Conservation (phyloP, 2,329 filamentous ascomycete species). For the Diaporthe ilicicola region DNA sequence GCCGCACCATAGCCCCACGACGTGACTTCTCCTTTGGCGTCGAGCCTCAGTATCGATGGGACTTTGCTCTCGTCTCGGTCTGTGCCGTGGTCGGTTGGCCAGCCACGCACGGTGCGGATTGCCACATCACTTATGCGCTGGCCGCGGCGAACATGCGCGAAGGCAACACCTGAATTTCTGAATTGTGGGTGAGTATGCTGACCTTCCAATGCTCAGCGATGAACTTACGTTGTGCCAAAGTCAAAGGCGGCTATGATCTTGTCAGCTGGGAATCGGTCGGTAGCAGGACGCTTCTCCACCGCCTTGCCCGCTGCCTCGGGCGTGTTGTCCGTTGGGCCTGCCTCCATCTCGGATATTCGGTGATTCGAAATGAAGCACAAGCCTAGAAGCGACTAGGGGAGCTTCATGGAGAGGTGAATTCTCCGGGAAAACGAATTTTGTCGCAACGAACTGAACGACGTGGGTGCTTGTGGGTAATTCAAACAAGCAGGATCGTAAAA, state of each 20-base stretch:
- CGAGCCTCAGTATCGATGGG: neutral
- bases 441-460: no score
- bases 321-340: no score
- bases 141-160: no score
- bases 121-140: neutral
- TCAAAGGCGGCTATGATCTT: neutral
- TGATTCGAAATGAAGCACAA: no score
- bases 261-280: neutral
- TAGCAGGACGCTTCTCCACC: neutral
- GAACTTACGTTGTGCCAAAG: neutral
- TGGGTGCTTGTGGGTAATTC: no score
- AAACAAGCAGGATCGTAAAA: no score
- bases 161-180: neutral
- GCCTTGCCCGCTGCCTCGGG: neutral
- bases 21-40: fast-evolving
- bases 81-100: neutral
- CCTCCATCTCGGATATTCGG: no score
- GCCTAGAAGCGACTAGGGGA: no score
- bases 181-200: neutral
- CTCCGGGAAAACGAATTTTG: no score
- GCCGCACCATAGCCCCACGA: neutral
- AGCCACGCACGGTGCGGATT: neutral
- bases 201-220: fast-evolving
- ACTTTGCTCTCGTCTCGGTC: neutral
- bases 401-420: no score